A percentile compares a stretch with the other conserved stretches of the same genome.
phyloP scores from a whole-genome alignment of 2,329 filamentous ascomycete species.

The Paecilomyces formosus region DNA sequence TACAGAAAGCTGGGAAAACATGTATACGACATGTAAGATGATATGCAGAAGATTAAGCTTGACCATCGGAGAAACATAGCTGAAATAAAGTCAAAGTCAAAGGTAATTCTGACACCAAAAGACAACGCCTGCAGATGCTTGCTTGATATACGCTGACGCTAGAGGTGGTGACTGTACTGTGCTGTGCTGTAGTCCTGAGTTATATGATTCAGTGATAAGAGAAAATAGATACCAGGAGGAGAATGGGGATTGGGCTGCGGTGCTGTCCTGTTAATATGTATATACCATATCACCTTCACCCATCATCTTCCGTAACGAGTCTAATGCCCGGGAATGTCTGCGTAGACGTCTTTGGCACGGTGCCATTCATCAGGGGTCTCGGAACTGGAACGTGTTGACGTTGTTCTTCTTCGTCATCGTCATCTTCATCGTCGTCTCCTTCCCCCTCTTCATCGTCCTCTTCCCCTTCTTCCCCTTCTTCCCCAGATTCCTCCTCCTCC shows the following conservation, averaged over 20 bases:
- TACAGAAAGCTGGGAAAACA: background rate
- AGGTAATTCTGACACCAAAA: no score
- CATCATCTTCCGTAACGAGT: background rate
- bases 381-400: background rate
- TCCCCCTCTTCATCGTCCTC: background rate
- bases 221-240: background rate
- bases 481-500: conserved; percentile 35
- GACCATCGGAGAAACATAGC: no score
- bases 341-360: background rate
- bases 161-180: background rate
- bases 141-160: background rate
- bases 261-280: no score
- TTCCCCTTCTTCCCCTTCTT: background rate
- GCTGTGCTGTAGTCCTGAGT: background rate
- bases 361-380: background rate
- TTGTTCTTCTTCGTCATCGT: background rate
- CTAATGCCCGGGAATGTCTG: background rate
- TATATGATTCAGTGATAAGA: background rate
- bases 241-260: no score
- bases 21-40: background rate
- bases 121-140: background rate
- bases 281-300: background rate
- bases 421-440: background rate
- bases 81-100: no score
- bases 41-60: no score